A percentile compares a stretch with the other conserved stretches of the same genome.
Conservation (phyloP, 2,329 filamentous ascomycete species). For the Ophiostoma montium region DNA sequence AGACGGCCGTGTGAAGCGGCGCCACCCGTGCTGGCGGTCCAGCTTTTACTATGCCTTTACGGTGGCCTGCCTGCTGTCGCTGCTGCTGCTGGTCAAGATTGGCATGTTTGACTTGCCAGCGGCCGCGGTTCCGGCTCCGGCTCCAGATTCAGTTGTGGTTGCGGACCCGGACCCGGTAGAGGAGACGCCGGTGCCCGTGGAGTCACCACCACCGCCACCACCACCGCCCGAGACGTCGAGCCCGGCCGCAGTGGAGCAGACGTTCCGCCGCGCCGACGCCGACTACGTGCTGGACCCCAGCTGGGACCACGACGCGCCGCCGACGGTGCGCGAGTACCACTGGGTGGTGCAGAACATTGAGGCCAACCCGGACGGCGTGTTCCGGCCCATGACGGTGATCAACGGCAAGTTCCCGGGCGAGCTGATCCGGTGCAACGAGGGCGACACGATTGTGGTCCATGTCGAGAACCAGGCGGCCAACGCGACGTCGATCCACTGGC, state of each 20-base stretch:
- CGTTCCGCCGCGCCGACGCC: slow-evolving; percentile 19
- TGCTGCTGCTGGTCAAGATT: slow-evolving; percentile 12
- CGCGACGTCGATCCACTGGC: slow-evolving; percentile 51
- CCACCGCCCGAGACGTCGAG: background rate
- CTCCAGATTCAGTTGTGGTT: background rate
- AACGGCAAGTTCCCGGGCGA: slow-evolving; percentile 65
- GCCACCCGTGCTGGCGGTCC: slow-evolving; percentile 1
- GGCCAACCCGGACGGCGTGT: slow-evolving; percentile 56
- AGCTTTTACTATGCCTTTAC: slow-evolving; percentile 1
- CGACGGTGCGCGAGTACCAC: slow-evolving; percentile 39
- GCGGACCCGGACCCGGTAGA: too few species aligned
- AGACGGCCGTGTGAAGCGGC: background rate
- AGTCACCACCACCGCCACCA: background rate
- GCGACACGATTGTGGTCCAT: slow-evolving; percentile 55
- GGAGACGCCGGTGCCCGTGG: too few species aligned
- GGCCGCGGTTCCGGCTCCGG: background rate
- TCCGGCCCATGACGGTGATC: slow-evolving; percentile 51
- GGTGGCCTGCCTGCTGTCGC: slow-evolving; percentile 3
- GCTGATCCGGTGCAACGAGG: slow-evolving; percentile 57
- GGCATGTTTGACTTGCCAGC: slow-evolving; percentile 5
- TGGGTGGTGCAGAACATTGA: slow-evolving; percentile 46
- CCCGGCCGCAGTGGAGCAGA: too few species aligned
- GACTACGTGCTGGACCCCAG: slow-evolving; percentile 42
- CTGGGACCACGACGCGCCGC: slow-evolving; percentile 40
- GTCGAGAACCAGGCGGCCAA: slow-evolving; percentile 49